Evolutionary conservation across 257 asterid species (phyloP), one percentile per base, ranked within the genome.

Genomic region (Fraxinus cuspidata): DNA sequence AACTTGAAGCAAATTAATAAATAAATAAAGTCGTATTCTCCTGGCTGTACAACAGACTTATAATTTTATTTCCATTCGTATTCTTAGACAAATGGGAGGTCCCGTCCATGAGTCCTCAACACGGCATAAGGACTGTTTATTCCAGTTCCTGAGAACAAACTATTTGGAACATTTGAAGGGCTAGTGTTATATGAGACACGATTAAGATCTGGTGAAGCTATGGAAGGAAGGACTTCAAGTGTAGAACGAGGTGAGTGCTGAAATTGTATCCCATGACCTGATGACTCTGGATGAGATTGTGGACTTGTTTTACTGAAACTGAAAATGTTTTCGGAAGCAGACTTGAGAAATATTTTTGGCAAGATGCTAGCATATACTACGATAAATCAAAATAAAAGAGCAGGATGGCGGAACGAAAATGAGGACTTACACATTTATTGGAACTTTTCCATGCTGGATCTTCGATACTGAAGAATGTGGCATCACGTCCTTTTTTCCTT

Each of bases 221-320:
- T 7, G 42, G 80, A 75, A 63, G 88, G 86, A 72, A 77, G 83
- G 37, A 29, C 84, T 81, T 85, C 94, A 12, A 89, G 90, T 56
- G 88, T 82, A 4, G 91, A 90, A 73, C 82, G 90, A 31, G 94
- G 94, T 19, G 96, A 92, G 72, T 38, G 88, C 73, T 78, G 87
- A 74, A 88, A 79, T 16, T 80, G 21, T 37, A 72, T 60, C 73
- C 85, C 78, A 47, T 35, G 15, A 31, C 85, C 91, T 1, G 84
- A 32, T 63, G 77, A 73, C 83, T 86, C 87, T 7, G 74, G 79
- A 68, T 73, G 74, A 75, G 88, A 77, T 73, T 81, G 92, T 74
- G 70, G 83, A 75, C 77, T 80, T 35, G 81, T 73, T 77, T 85
- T 90, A 70, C 94, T 88, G 86, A 32, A 80, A 56, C 69, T 35